Evolutionary conservation across 2,329 filamentous ascomycete species (phyloP).

Genomic region (Xylariaceae sp.): DNA sequence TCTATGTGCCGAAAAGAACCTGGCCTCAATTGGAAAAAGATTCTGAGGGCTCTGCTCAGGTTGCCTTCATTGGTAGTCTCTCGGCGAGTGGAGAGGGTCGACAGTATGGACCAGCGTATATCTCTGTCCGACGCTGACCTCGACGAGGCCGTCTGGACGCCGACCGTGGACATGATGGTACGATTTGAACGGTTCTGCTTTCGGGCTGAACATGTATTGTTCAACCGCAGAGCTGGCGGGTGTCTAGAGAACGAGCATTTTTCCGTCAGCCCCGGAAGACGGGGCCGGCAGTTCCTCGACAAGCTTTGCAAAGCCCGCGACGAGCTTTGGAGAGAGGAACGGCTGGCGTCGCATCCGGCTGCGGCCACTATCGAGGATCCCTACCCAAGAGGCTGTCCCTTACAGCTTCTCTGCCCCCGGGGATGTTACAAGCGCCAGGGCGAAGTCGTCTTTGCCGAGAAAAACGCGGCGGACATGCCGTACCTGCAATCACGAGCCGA

Average conservation of each 20-base stretch:
- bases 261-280: not conserved
- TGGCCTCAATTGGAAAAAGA: not conserved
- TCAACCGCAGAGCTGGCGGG: no score
- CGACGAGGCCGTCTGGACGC: constrained; percentile 20
- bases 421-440: not conserved
- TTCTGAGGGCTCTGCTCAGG: not conserved
- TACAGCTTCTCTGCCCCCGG: constrained; percentile 5
- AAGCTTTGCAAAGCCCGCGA: constrained; percentile 12
- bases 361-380: constrained; percentile 2
- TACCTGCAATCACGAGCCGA: constrained; percentile 13
- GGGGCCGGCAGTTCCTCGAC: constrained; percentile 10
- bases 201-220: constrained; percentile 3
- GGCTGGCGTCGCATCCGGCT: constrained; percentile 3
- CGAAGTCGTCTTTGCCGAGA: no score
- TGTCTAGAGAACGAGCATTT: not conserved
- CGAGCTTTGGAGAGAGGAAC: constrained; percentile 10
- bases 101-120: not conserved
- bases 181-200: constrained; percentile 15
- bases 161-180: constrained; percentile 22
- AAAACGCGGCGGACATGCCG: no score
- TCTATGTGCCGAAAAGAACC: constrained; percentile 5
- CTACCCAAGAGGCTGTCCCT: constrained; percentile 14
- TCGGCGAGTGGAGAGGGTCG: not conserved
- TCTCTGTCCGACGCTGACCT: constrained; percentile 5
- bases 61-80: not conserved